Evolutionary conservation across 345 rosid species (phyloP).

Genomic region (Luvunga scandens): DNA sequence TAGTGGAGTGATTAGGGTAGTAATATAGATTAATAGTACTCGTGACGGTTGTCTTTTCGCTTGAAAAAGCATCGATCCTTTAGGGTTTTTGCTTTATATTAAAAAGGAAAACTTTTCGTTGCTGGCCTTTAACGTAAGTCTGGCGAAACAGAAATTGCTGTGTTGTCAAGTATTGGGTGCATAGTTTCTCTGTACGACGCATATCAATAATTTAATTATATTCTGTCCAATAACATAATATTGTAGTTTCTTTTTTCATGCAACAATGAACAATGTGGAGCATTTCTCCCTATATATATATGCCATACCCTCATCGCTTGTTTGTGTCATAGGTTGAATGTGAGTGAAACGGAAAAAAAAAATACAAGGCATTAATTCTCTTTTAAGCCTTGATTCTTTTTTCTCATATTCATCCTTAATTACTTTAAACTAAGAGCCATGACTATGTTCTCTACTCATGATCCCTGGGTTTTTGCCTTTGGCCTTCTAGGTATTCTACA

Average conservation of each 20-base stretch:
- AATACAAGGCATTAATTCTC: not conserved
- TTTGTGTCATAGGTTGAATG: not conserved
- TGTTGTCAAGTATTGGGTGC: not conserved
- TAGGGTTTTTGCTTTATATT: not conserved
- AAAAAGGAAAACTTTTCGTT: not conserved
- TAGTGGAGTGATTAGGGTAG: not conserved
- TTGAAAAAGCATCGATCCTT: not conserved
- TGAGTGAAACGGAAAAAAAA: not conserved
- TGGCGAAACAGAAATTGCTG: not conserved
- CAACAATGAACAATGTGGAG: not conserved
- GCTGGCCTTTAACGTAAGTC: not conserved
- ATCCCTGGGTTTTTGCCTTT: conserved; percentile 27
- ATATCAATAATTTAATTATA: not conserved
- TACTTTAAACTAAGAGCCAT: conserved; percentile 6
- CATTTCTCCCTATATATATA: not conserved
- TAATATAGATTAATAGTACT: not conserved
- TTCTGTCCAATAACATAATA: too few relatives aligned
- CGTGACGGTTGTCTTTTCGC: conserved; percentile 3
- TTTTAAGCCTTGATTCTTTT: not conserved
- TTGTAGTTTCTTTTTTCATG: not conserved
- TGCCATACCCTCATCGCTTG: not conserved
- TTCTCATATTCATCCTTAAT: not conserved
- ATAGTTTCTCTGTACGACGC: not conserved
- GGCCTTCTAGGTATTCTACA: conserved; percentile 22
- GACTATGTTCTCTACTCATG: conserved; percentile 18